phyloP scores from a whole-genome alignment of 306 rosid species.

The Carpinus fangiana region DNA sequence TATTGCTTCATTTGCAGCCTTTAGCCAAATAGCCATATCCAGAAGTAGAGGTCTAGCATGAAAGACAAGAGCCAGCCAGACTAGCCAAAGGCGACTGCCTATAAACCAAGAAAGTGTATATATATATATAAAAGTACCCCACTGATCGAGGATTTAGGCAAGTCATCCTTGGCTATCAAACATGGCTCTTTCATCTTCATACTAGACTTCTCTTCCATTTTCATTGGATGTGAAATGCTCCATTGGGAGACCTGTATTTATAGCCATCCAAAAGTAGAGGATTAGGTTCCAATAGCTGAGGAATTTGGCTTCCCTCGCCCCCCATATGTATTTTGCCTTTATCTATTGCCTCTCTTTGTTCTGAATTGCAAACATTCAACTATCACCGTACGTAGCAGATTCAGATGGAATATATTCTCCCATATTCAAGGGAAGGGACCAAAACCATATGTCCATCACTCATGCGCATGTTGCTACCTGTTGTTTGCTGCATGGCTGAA shows the following conservation, averaged over 20 bases:
- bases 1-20: too few species aligned
- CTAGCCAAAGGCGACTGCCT: constrained; percentile 49
- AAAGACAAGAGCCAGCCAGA: constrained; percentile 66
- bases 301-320: not conserved
- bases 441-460: constrained; percentile 20
- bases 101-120: constrained; percentile 15
- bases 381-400: not conserved
- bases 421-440: constrained; percentile 31
- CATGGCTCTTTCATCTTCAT: constrained; percentile 64
- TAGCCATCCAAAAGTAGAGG: constrained; percentile 28
- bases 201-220: constrained; percentile 50
- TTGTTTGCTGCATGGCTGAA: not conserved
- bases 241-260: constrained; percentile 34
- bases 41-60: constrained; percentile 57
- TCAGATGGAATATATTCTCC: constrained; percentile 42
- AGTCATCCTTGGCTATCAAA: constrained; percentile 76
- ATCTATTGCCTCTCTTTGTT: not conserved
- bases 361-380: not conserved
- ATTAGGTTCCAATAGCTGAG: not conserved
- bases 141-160: constrained; percentile 51
- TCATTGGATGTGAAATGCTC: constrained; percentile 4
- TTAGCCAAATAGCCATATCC: constrained; percentile 42
- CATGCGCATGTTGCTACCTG: not conserved
- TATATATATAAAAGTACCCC: not conserved
- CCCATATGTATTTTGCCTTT: not conserved